These are phyloP conservation scores for Aspergillus hiratsukae DNA, from an alignment of 2,329 filamentous ascomycete species.

Conservation along the genomic window DNA sequence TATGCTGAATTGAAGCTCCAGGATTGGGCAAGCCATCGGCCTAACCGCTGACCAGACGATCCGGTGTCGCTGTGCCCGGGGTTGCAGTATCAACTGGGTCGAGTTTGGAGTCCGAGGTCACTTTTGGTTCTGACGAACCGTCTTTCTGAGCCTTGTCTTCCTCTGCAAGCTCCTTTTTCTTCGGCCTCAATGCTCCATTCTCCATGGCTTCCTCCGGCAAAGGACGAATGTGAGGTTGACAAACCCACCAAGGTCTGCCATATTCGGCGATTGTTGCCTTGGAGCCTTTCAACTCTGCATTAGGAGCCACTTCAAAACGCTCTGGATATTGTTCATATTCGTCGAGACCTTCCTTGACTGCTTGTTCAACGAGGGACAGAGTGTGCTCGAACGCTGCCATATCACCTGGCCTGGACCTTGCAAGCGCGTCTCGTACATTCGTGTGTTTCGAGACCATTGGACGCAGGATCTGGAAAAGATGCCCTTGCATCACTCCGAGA, in stretches of 20 bases:
- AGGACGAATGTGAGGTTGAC: constrained; percentile 80
- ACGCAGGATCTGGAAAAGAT: constrained; percentile 86
- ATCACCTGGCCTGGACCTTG: constrained; percentile 63
- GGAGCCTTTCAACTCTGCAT: constrained; percentile 39
- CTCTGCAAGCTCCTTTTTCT: constrained; percentile 55
- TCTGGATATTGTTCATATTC: constrained; percentile 54
- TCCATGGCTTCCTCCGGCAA: constrained; percentile 81
- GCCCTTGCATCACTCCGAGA: constrained; percentile 76
- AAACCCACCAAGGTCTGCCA: constrained; percentile 82
- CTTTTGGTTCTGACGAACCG: constrained; percentile 1
- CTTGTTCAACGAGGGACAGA: constrained; percentile 68
- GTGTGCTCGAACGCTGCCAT: constrained; percentile 74
- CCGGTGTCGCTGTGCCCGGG: constrained; percentile 17
- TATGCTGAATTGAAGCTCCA: not conserved
- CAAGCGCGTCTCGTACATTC: constrained; percentile 79
- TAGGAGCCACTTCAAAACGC: constrained; percentile 31
- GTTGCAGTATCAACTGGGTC: constrained; percentile 11
- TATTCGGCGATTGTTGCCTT: constrained; percentile 65
- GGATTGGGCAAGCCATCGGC: not conserved
- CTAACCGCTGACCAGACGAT: constrained; percentile 29
- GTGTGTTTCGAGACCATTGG: constrained; percentile 76
- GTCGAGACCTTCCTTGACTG: constrained; percentile 66
- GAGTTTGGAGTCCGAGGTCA: constrained; percentile 9
- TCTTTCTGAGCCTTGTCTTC: constrained; percentile 13
- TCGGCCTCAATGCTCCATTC: constrained; percentile 70